phyloP scores from a whole-genome alignment of 208 protist genomes.

The Herpetomonas tarakana region DNA sequence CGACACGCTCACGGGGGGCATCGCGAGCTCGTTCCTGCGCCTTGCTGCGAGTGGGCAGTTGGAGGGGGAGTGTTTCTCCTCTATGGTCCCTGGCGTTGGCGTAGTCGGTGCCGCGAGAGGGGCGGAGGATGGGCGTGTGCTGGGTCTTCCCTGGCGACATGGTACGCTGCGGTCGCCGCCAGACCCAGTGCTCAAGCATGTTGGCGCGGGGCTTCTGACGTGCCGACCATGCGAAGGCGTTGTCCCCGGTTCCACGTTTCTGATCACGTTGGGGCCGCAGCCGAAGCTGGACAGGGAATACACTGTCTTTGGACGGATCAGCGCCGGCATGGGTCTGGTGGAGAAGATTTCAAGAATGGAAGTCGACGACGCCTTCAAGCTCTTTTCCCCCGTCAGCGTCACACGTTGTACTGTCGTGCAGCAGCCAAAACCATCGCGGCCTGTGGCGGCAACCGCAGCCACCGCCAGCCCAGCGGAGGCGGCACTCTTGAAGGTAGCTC shows the following conservation, averaged over 20 bases:
- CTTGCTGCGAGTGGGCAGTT: constrained; percentile 54
- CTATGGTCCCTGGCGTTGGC: constrained; percentile 32
- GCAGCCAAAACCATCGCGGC: constrained; percentile 2
- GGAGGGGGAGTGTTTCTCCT: constrained; percentile 23
- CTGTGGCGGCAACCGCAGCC: neutral
- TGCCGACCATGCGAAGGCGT: constrained; percentile 14
- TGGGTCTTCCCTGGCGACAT: constrained; percentile 1
- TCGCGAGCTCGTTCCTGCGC: constrained; percentile 31
- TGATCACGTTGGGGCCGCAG: constrained; percentile 54
- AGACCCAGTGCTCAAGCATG: constrained; percentile 26
- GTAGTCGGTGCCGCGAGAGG: constrained; percentile 18
- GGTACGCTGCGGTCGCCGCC: neutral
- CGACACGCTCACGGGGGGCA: constrained; percentile 6
- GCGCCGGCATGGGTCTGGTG: constrained; percentile 39
- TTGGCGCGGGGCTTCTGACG: constrained; percentile 57
- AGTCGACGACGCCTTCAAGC: constrained; percentile 20
- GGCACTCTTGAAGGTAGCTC: neutral
- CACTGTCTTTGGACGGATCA: constrained; percentile 61
- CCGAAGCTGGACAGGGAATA: constrained; percentile 42
- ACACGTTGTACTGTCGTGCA: constrained; percentile 17
- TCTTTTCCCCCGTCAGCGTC: constrained; percentile 38
- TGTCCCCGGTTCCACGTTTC: constrained; percentile 24
- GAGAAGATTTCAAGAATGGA: constrained; percentile 30
- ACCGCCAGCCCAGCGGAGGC: neutral
- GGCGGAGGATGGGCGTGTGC: neutral